phyloP scores from a whole-genome alignment of 1,284 basidiomycete species.

The Papiliotrema nemorosa region DNA sequence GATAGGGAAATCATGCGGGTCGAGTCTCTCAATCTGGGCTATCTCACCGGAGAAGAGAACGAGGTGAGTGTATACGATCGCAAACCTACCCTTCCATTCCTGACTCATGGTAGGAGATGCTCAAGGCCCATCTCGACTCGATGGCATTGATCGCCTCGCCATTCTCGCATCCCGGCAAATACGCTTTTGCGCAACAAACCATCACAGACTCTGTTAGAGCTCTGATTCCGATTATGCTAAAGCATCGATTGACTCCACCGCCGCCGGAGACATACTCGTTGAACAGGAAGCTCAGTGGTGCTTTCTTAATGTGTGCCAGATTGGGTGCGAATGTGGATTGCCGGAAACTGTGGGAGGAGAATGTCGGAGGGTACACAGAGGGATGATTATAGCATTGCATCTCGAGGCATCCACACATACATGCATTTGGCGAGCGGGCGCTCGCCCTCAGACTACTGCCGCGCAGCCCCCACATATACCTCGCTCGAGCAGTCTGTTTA shows the following conservation, averaged over 20 bases:
- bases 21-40: conserved; percentile 77
- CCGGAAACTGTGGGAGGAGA: conserved; percentile 67
- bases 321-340: conserved; percentile 75
- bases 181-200: conserved; percentile 45
- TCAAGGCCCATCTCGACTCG: conserved; percentile 79
- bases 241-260: conserved; percentile 83
- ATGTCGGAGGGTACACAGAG: conserved; percentile 39
- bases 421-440: no score
- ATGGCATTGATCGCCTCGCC: conserved; percentile 60
- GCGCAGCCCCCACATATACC: no score
- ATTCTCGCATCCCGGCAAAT: conserved; percentile 36
- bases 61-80: conserved; percentile 54
- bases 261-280: conserved; percentile 92
- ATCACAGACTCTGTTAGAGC: conserved; percentile 51
- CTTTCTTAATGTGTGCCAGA: conserved; percentile 84
- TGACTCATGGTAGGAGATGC: conserved; percentile 65
- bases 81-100: background rate
- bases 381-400: conserved; percentile 5
- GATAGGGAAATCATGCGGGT: conserved; percentile 67
- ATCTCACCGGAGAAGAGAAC: conserved; percentile 84
- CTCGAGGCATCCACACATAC: no score
- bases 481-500: no score
- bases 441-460: background rate
- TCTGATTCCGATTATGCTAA: conserved; percentile 87
- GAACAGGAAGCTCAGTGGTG: conserved; percentile 91